phyloP scores from a whole-genome alignment of 139 green algal species.

The Micromonas commoda region DNA sequence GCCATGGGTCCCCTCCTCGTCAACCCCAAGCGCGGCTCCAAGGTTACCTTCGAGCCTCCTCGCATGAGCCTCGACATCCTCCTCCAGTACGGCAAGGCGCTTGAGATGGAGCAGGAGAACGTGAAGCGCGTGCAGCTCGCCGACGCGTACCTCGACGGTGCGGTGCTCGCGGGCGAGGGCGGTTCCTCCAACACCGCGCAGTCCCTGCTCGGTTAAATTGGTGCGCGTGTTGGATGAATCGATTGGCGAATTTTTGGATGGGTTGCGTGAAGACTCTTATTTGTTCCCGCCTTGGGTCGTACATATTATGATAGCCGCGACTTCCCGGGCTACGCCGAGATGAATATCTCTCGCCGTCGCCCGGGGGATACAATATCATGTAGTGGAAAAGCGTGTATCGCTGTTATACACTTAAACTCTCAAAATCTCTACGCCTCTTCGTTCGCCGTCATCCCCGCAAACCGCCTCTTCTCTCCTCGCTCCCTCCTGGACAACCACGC shows the following conservation, averaged over 20 bases:
- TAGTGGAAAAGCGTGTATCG: no score
- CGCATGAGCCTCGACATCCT: slow-evolving; percentile 75
- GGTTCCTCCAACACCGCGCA: slow-evolving; percentile 45
- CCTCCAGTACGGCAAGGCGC: slow-evolving; percentile 75
- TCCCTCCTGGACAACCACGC: not conserved
- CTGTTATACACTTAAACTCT: no score
- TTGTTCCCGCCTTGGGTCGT: no score
- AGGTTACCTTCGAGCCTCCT: slow-evolving; percentile 69
- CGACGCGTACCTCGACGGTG: slow-evolving; percentile 82
- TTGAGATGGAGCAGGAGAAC: slow-evolving; percentile 98
- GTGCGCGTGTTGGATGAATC: not conserved
- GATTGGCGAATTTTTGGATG: not conserved
- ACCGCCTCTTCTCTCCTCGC: not conserved
- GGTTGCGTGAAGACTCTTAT: not conserved
- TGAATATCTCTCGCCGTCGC: no score
- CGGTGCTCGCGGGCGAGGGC: slow-evolving; percentile 65
- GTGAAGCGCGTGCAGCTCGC: slow-evolving; percentile 97
- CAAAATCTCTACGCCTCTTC: no score
- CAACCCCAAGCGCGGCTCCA: slow-evolving; percentile 75
- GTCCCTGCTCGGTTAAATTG: slow-evolving; percentile 1
- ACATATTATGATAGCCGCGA: no score
- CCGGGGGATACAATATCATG: no score
- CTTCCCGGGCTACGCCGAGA: no score
- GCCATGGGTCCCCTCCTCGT: slow-evolving; percentile 82
- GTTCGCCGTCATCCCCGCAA: no score